Percentiles rank a stretch among this genome's conserved stretches.
Evolutionary conservation across 208 protist genomes (phyloP).

Genomic region (Naegleria gruberi): DNA sequence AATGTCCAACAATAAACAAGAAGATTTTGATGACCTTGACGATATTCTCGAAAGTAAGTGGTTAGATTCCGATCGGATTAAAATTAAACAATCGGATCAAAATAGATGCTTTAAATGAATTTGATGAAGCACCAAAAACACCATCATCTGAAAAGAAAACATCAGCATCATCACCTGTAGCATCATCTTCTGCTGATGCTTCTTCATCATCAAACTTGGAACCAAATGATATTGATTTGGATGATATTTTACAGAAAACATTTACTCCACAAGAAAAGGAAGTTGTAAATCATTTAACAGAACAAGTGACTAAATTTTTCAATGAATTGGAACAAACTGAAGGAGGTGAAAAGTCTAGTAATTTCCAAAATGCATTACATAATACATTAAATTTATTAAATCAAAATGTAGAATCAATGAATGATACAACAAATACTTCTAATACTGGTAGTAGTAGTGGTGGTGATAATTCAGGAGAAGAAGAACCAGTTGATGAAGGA

Average conservation of each 20-base stretch:
- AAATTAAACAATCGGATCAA: neutral
- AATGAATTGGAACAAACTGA: neutral
- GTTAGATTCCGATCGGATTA: neutral
- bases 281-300: neutral
- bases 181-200: neutral
- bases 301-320: neutral
- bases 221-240: neutral
- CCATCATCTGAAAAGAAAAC: neutral
- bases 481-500: neutral
- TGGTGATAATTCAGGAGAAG: neutral
- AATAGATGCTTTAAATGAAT: conserved; percentile 6
- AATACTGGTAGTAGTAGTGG: no score
- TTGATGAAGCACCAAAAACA: conserved; percentile 1
- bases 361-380: neutral
- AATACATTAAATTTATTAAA: neutral
- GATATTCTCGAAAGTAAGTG: neutral
- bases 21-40: neutral
- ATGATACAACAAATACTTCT: neutral
- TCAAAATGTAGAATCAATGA: neutral
- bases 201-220: neutral
- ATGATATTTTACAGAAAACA: conserved; percentile 5
- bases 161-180: neutral
- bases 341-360: neutral
- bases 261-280: neutral
- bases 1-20: neutral